A percentile compares a stretch with the other conserved stretches of the same genome.
Evolutionary conservation across 139 green algal genomes (phyloP).

Genomic region (Dunaliella sp.): DNA sequence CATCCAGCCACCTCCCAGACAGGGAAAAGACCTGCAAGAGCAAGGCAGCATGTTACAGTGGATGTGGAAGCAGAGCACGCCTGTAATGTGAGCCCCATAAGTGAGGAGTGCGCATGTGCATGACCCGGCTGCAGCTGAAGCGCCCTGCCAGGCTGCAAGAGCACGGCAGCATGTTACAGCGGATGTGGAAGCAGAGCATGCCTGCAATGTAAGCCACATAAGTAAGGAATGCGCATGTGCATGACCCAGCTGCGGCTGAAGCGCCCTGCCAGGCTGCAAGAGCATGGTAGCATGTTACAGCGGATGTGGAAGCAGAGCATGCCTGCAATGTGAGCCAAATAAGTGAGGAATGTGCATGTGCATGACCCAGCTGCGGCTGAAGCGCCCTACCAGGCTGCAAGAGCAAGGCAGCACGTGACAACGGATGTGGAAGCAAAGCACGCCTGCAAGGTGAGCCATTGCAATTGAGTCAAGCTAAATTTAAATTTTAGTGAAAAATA

Average conservation of each 20-base stretch:
- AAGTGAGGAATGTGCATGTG: slow-evolving; percentile 43
- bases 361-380: slow-evolving; percentile 27
- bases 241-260: not conserved
- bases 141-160: slow-evolving; percentile 42
- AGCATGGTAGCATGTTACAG: not conserved
- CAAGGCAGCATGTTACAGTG: not conserved
- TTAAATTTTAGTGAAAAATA: not conserved
- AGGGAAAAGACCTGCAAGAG: slow-evolving; percentile 26
- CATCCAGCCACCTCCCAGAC: slow-evolving; percentile 26
- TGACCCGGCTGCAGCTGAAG: slow-evolving; percentile 36
- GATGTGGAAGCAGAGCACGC: not conserved
- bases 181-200: not conserved
- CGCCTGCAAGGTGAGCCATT: not conserved
- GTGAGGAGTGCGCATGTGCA: slow-evolving; percentile 44
- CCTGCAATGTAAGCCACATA: not conserved
- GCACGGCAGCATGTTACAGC: not conserved
- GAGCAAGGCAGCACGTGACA: not conserved
- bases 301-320: not conserved
- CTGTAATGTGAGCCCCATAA: not conserved
- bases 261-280: slow-evolving; percentile 14
- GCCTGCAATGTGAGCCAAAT: not conserved
- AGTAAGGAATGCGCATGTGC: not conserved
- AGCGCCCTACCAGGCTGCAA: slow-evolving; percentile 48
- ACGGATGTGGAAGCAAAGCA: not conserved
- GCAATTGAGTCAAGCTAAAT: not conserved